Conservation (phyloP, 2,329 filamentous ascomycete genomes). For the Ascochyta lentis region DNA sequence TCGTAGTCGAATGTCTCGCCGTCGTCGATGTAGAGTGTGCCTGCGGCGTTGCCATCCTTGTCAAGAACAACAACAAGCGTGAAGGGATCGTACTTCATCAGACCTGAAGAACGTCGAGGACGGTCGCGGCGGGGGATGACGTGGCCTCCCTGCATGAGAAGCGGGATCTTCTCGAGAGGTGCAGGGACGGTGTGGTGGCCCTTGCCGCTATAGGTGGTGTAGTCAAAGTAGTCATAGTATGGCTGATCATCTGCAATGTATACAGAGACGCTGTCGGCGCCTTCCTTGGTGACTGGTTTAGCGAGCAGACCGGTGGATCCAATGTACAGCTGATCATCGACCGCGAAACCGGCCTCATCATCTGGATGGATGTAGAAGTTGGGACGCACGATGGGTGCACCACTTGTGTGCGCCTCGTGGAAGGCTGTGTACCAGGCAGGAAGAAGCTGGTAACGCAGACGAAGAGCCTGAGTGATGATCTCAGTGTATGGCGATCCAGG, state of each 20-base stretch:
- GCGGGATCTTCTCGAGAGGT: slow-evolving; percentile 83
- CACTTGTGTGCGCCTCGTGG: slow-evolving; percentile 82
- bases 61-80: slow-evolving; percentile 81
- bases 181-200: slow-evolving; percentile 77
- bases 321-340: slow-evolving; percentile 94
- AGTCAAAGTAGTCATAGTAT: slow-evolving; percentile 97
- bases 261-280: slow-evolving; percentile 73
- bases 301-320: slow-evolving; percentile 88
- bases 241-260: slow-evolving; percentile 88
- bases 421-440: slow-evolving; percentile 98
- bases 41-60: slow-evolving; percentile 74
- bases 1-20: slow-evolving; percentile 91
- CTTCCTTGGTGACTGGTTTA: slow-evolving; percentile 86
- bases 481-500: slow-evolving; percentile 81
- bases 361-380: slow-evolving; percentile 91
- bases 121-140: slow-evolving; percentile 89
- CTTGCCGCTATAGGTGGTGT: slow-evolving; percentile 74
- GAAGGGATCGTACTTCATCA: slow-evolving; percentile 96
- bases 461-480: slow-evolving; percentile 86
- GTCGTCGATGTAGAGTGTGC: slow-evolving; percentile 89
- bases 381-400: slow-evolving; percentile 85
- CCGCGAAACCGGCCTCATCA: slow-evolving; percentile 83
- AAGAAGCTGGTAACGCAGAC: slow-evolving; percentile 86
- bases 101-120: slow-evolving; percentile 80
- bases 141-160: slow-evolving; percentile 92